Evolutionary conservation across 1,139 yeast species (phyloP), one percentile per base, ranked within the genome.

Genomic region (Pneumocystis wakefieldiae): DNA sequence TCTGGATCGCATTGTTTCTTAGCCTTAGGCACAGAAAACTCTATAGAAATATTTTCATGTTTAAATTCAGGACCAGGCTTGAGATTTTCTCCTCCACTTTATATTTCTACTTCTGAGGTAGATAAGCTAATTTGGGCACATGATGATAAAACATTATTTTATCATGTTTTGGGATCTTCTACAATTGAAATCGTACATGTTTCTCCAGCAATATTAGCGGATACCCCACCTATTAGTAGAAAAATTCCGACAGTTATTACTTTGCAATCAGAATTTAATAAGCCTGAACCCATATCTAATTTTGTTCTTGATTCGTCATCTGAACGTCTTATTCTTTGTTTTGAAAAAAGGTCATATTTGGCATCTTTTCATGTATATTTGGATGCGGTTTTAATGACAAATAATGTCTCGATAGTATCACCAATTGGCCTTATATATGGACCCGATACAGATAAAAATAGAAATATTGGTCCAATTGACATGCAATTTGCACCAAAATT

Each of bases 41-140:
- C 55, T 48, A 48, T 48, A 48, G 55, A 48, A 48, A 48, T 48
- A 48, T 48, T 48, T 48, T 48, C 55, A 48, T 48, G 55, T 48
- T 48, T 48, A 48, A 48, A 48, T 48, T 48, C 55, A 24, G 55
- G 55, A 24, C 55, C 32, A 48, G 55, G 55, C 17, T 24, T 48
- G 24, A 48, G 55, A 48, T 48, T 48, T 48, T 48, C 55, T 12
- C 55, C 55, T 2, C 55, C 55, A 24, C 55, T 48, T 48, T 48
- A 14, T 48, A 48, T 48, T 24, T 48, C 55, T 48, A 48, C 55
- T 19, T 48, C 32, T 24, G 55, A 48, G 17, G n/a, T 48, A 19
- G n/a, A 48, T 24, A 48, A 48, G 24, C 12, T 48, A 48, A 19
- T 48, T 48, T 48, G 55, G 55, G 55, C 55, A 10, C 28, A 28